Evolutionary conservation across 768 basidiomycete species (phyloP).

Genomic region (Leccinum broughii): DNA sequence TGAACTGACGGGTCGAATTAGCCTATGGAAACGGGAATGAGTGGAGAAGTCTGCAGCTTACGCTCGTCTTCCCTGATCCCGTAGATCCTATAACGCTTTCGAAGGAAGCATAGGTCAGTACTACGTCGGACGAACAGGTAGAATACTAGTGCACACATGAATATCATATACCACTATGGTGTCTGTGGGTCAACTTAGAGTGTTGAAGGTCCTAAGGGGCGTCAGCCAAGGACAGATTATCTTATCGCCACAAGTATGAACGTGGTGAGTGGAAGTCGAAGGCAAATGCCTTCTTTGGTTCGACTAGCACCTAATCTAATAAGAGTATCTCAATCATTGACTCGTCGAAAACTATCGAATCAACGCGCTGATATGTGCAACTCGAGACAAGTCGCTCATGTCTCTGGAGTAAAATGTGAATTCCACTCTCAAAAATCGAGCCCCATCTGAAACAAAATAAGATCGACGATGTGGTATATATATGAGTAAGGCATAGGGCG

Average conservation of each 20-base stretch:
- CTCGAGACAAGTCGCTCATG: not conserved
- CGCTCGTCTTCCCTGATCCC: conserved; percentile 11
- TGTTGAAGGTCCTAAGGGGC: not conserved
- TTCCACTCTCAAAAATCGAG: not conserved
- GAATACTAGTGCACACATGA: not conserved
- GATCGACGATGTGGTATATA: not conserved
- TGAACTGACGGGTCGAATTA: conserved; percentile 1
- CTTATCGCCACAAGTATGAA: not conserved
- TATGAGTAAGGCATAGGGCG: not conserved
- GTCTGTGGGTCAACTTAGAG: not conserved
- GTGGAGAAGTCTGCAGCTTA: not conserved
- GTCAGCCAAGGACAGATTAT: not conserved
- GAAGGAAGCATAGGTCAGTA: not conserved
- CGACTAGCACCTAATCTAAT: not conserved
- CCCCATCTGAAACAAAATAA: not conserved
- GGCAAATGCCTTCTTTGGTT: not conserved
- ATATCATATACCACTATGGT: not conserved
- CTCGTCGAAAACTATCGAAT: too few relatives aligned
- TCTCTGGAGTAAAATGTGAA: not conserved
- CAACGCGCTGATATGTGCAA: too few relatives aligned
- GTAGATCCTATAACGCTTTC: conserved; percentile 1
- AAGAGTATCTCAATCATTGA: not conserved
- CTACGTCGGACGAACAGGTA: too few relatives aligned
- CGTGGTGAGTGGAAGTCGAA: not conserved
- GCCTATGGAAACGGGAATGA: not conserved